Evolutionary conservation across 768 basidiomycete genomes (phyloP), one percentile per base, ranked within the genome.

Genomic region (Lyophyllum shimeji): DNA sequence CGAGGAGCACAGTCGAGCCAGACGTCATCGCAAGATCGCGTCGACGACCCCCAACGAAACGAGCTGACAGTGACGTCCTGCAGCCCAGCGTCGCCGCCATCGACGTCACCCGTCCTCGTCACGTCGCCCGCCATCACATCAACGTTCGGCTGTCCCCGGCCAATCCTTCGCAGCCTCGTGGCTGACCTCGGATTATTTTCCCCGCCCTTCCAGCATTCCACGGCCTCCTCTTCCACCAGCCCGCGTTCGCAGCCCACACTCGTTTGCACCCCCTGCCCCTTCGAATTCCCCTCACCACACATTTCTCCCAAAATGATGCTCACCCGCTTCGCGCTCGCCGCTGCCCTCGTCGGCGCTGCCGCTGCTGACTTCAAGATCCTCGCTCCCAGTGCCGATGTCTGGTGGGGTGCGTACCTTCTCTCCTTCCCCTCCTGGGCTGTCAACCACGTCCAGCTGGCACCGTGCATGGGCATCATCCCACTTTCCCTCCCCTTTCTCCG

Each of bases 351-450:
- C 50, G 65, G 69, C 58, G 62, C 72, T 40, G 75, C 71, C 40
- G 65, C 69, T 58, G 79, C 79, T 7, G 69, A 76, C 58, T 70
- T 84, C 54, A 29, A 61, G 39, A 71, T 87, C 71, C 69, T 75
- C 44, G 62, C 67, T 40, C 86, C 86, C 1, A 71, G 74, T 29
- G 64, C 74, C 1, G 50, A 69, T 60, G 64, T 71, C 7, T 87
- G 85, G 85, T 87, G 86, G 86, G 81, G 86, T 87, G 56, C 48
- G 82, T 77, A 1, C 49, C n/a, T 29, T 40, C 7, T 48, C 50
- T 13, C 7, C 43, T 11, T 31, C 39, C 3, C 15, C 8, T 12
- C 25, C 23, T n/a, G 15, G 17, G 3, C 24, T 13, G 12, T 31
- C 25, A 29, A 2, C 31, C 12, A 6, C 7, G 31, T 6, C 31